These are phyloP conservation scores for Jacaranda mimosifolia DNA, from an alignment of 257 asterid genomes.

Conservation along the genomic window DNA sequence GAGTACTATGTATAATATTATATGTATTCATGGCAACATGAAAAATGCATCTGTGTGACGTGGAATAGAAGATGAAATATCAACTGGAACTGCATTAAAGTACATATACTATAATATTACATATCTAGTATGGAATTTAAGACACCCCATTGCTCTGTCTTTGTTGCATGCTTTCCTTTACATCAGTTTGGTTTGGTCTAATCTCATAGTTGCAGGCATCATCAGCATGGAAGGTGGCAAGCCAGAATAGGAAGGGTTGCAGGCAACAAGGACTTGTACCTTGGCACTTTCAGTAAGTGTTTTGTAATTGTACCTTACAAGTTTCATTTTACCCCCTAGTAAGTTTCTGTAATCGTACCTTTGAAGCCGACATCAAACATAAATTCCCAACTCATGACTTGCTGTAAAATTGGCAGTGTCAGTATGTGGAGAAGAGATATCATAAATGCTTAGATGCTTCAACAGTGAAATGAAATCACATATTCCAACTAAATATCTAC, in stretches of 20 bases:
- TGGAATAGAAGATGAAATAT: no score
- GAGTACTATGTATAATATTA: no score
- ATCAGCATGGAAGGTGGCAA: conserved; percentile 97
- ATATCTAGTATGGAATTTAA: conserved; percentile 40
- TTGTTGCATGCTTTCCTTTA: conserved; percentile 29
- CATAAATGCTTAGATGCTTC: conserved; percentile 25
- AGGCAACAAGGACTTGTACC: conserved; percentile 98
- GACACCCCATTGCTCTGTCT: conserved; percentile 40
- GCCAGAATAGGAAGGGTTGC: conserved; percentile 97
- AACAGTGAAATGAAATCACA: background rate
- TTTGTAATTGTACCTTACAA: conserved; percentile 17
- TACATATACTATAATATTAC: conserved; percentile 22
- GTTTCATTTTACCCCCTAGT: conserved; percentile 26
- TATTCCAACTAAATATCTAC: conserved; percentile 1
- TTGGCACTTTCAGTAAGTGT: conserved; percentile 92
- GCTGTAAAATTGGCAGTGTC: conserved; percentile 25
- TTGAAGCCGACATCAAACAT: conserved; percentile 21
- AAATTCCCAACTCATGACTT: conserved; percentile 35
- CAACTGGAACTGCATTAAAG: no score
- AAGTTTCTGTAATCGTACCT: conserved; percentile 35
- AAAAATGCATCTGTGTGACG: no score
- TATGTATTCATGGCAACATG: no score
- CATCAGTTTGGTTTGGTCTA: conserved; percentile 47
- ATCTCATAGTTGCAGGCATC: conserved; percentile 69
- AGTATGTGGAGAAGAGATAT: conserved; percentile 7